Conservation (phyloP, 805 yeast species). For the Nakazawaea wickerhamii region DNA sequence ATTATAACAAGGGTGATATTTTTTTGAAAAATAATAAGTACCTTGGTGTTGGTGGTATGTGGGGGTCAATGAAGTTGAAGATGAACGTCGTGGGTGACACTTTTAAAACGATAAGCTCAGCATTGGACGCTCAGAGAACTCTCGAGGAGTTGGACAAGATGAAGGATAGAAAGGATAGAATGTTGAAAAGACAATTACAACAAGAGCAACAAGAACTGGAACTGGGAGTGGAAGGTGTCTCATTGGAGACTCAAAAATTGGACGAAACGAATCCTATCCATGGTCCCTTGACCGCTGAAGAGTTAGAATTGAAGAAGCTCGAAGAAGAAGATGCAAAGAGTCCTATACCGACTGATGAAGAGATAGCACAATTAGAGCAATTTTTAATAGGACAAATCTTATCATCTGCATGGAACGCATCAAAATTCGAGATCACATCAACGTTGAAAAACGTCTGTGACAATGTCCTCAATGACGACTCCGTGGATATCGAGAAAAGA, state of each 20-base stretch:
- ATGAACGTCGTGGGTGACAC: slow-evolving; percentile 82
- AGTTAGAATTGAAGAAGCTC: slow-evolving; percentile 24
- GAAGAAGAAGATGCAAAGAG: slow-evolving; percentile 20
- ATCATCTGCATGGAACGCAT: slow-evolving; percentile 94
- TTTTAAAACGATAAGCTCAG: slow-evolving; percentile 73
- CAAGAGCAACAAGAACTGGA: slow-evolving; percentile 2
- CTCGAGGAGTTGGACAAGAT: slow-evolving; percentile 70
- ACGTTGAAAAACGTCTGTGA: slow-evolving; percentile 82
- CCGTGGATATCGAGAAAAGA: slow-evolving; percentile 55
- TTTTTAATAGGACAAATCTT: slow-evolving; percentile 81
- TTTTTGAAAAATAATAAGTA: slow-evolving; percentile 72
- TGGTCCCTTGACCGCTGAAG: slow-evolving; percentile 6
- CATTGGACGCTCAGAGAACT: slow-evolving; percentile 80
- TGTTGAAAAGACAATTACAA: slow-evolving; percentile 17
- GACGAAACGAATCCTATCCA: slow-evolving; percentile 5
- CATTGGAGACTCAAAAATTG: slow-evolving; percentile 5
- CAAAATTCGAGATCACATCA: slow-evolving; percentile 77
- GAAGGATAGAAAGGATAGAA: slow-evolving; percentile 44
- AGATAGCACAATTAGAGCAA: slow-evolving; percentile 71
- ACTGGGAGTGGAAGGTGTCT: neutral
- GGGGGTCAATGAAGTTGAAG: slow-evolving; percentile 76
- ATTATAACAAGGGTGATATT: slow-evolving; percentile 69
- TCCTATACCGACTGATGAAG: slow-evolving; percentile 46
- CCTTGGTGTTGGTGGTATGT: slow-evolving; percentile 81
- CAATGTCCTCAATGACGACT: slow-evolving; percentile 64